Evolutionary conservation across 2,329 filamentous ascomycete genomes (phyloP).

Genomic region (Exophiala aquamarina): DNA sequence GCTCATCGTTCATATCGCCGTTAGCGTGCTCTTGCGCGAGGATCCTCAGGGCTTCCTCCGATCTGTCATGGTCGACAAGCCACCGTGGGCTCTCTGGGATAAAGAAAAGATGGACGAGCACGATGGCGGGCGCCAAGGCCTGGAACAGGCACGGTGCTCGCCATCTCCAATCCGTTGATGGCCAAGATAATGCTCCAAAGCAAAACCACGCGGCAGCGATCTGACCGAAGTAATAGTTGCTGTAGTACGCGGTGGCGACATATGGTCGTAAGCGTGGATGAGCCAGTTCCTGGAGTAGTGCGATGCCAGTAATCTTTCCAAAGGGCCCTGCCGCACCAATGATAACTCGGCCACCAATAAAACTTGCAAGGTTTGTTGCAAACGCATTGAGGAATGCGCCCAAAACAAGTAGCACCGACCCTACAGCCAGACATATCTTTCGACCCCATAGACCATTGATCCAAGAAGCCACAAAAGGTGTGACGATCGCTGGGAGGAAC

Average conservation of each 20-base stretch:
- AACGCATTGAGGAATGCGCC: slow-evolving; percentile 37
- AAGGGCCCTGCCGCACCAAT: slow-evolving; percentile 50
- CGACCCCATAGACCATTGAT: slow-evolving; percentile 48
- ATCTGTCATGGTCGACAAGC: slow-evolving; percentile 42
- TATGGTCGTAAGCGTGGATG: slow-evolving; percentile 49
- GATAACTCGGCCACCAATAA: slow-evolving; percentile 59
- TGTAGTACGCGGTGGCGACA: slow-evolving; percentile 53
- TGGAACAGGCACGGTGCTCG: slow-evolving; percentile 64
- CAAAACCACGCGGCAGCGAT: slow-evolving; percentile 51
- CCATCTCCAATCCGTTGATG: slow-evolving; percentile 53
- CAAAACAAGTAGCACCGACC: slow-evolving; percentile 45
- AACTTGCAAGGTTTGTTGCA: slow-evolving; percentile 40
- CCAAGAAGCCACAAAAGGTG: slow-evolving; percentile 48
- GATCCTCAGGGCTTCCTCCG: slow-evolving; percentile 29
- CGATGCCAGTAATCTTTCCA: slow-evolving; percentile 39
- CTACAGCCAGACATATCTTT: slow-evolving; percentile 46
- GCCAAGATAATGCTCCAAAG: slow-evolving; percentile 40
- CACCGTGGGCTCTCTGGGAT: slow-evolving; percentile 68
- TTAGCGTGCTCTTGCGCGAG: slow-evolving; percentile 39
- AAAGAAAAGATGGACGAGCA: slow-evolving; percentile 58
- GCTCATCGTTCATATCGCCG: slow-evolving; percentile 43
- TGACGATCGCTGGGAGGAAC: slow-evolving; percentile 47
- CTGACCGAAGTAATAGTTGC: slow-evolving; percentile 52
- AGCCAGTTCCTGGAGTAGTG: slow-evolving; percentile 42
- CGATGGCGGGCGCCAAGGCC: slow-evolving; percentile 58